phyloP scores from a whole-genome alignment of 257 asterid genomes.

The Anisodus tanguticus region DNA sequence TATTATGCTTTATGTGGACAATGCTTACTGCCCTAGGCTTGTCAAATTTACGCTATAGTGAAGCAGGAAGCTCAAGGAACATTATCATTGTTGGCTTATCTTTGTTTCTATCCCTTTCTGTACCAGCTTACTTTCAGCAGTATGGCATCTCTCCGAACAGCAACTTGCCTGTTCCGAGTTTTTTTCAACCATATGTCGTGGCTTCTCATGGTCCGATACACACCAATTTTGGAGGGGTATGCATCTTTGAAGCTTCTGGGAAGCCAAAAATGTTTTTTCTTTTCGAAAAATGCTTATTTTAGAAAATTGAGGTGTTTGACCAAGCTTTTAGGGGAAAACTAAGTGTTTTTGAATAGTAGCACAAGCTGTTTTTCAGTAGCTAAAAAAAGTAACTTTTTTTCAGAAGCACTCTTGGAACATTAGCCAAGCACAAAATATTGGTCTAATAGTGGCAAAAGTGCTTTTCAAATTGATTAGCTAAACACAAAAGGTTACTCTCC shows the following conservation, averaged over 20 bases:
- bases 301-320: no score
- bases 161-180: slow-evolving; percentile 77
- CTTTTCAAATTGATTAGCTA: no score
- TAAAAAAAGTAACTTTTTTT: no score
- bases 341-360: no score
- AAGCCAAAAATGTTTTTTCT: no score
- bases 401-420: no score
- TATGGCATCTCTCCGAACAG: slow-evolving; percentile 81
- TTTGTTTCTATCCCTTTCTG: slow-evolving; percentile 76
- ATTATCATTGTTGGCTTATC: slow-evolving; percentile 91
- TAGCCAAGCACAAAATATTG: no score
- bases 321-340: no score
- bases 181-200: slow-evolving; percentile 78
- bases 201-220: slow-evolving; percentile 94
- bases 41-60: slow-evolving; percentile 92
- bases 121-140: slow-evolving; percentile 95
- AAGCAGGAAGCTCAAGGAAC: slow-evolving; percentile 98
- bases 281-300: no score
- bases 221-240: slow-evolving; percentile 77
- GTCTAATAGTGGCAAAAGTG: no score
- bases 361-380: no score
- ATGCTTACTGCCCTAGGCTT: slow-evolving; percentile 92
- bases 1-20: slow-evolving; percentile 97
- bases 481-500: no score
- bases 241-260: neutral